These are phyloP conservation scores for Neopestalotiopsis sp. DNA, from an alignment of 2,329 filamentous ascomycete species.

Conservation along the genomic window DNA sequence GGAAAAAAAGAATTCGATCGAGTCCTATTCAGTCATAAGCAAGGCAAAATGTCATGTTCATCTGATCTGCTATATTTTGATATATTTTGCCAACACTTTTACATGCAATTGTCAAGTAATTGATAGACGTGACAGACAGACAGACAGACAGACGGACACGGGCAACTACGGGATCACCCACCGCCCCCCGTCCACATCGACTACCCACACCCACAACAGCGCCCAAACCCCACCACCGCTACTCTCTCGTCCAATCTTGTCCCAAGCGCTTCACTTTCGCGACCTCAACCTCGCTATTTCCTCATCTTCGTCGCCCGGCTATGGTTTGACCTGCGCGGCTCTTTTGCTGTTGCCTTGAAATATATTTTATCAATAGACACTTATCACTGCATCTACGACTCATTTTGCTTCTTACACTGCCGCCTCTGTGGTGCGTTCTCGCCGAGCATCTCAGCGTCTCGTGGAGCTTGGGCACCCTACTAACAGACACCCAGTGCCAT, in stretches of 20 bases:
- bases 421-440: slow-evolving; percentile 32
- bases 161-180: not conserved
- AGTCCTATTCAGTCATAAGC: no score
- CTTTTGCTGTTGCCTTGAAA: slow-evolving; percentile 26
- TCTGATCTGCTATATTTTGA: no score
- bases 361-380: slow-evolving; percentile 25
- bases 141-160: not conserved
- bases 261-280: slow-evolving; percentile 38
- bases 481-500: slow-evolving; percentile 39
- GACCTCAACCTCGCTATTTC: slow-evolving; percentile 30
- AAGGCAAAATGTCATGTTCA: no score
- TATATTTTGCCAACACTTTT: no score
- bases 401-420: slow-evolving; percentile 14
- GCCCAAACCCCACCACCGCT: slow-evolving; percentile 27
- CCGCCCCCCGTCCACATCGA: not conserved
- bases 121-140: not conserved
- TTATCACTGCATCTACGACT: slow-evolving; percentile 14
- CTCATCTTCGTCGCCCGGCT: slow-evolving; percentile 29
- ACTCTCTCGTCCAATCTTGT: slow-evolving; percentile 32
- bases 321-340: slow-evolving; percentile 24
- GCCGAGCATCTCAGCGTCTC: slow-evolving; percentile 22
- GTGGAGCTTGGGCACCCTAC: slow-evolving; percentile 30
- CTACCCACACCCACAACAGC: not conserved
- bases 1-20: no score
- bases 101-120: not conserved